phyloP scores from a whole-genome alignment of 169 alveolate genomes.

The Cryptosporidium muris region DNA sequence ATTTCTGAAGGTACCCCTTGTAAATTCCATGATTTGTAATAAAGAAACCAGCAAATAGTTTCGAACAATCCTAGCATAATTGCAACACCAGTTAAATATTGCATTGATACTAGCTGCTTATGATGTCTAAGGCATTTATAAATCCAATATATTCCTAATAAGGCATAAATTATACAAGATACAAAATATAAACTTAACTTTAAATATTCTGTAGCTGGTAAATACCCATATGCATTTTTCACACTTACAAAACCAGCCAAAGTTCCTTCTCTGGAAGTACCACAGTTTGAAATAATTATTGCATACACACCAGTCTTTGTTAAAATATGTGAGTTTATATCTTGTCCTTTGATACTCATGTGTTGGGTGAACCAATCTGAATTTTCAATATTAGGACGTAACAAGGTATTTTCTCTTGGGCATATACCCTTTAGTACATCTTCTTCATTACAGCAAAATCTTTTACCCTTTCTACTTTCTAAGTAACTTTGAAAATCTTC shows the following conservation, averaged over 20 bases:
- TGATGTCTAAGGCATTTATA: conserved; percentile 41
- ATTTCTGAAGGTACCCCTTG: conserved; percentile 1
- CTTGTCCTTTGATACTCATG: neutral
- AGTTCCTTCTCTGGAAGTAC: conserved; percentile 11
- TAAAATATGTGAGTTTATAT: neutral
- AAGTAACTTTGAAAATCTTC: conserved; percentile 8
- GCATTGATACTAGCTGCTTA: conserved; percentile 12
- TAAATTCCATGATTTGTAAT: conserved; percentile 16
- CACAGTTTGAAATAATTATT: conserved; percentile 37
- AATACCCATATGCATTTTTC: conserved; percentile 37
- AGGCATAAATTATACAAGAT: neutral
- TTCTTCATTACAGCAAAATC: conserved; percentile 44
- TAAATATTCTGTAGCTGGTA: conserved; percentile 37
- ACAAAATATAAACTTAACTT: conserved; percentile 27
- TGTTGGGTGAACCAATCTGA: neutral
- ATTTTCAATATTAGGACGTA: conserved; percentile 10
- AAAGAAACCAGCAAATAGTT: conserved; percentile 9
- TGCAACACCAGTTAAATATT: neutral
- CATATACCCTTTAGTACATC: conserved; percentile 9
- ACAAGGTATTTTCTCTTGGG: conserved; percentile 17
- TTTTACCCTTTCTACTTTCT: neutral
- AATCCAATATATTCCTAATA: conserved; percentile 11
- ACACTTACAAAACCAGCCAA: conserved; percentile 8
- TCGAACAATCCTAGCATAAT: conserved; percentile 5
- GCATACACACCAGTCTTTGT: conserved; percentile 25